These are phyloP conservation scores for Teratosphaeria viscida DNA, from an alignment of 2,329 filamentous ascomycete species.

Conservation along the genomic window DNA sequence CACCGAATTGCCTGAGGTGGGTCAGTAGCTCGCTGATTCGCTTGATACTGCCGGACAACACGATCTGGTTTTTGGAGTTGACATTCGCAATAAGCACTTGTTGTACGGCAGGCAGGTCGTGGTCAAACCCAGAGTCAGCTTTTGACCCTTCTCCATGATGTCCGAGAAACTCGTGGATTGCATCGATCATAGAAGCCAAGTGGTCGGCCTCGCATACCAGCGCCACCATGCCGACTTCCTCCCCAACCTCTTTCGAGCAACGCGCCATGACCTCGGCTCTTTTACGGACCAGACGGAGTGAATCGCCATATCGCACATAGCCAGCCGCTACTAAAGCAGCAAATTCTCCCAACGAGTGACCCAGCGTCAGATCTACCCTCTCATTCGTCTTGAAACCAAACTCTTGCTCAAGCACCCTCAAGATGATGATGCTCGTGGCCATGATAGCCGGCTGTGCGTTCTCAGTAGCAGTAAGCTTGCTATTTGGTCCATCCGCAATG, in stretches of 20 bases:
- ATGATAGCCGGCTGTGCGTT: conserved; percentile 94
- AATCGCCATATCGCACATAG: conserved; percentile 67
- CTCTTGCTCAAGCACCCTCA: conserved; percentile 75
- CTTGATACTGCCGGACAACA: conserved; percentile 77
- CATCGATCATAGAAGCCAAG: conserved; percentile 56
- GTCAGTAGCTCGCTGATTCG: conserved; percentile 71
- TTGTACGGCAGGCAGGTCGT: conserved; percentile 64
- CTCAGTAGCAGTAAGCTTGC: conserved; percentile 65
- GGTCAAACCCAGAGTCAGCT: conserved; percentile 48
- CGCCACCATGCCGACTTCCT: conserved; percentile 88
- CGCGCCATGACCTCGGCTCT: conserved; percentile 76
- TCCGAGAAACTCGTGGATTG: conserved; percentile 70
- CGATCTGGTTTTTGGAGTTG: conserved; percentile 94
- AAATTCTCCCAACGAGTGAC: conserved; percentile 89
- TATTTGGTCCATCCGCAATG: conserved; percentile 71
- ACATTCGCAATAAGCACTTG: conserved; percentile 88
- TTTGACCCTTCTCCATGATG: conserved; percentile 54
- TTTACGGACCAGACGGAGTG: conserved; percentile 62
- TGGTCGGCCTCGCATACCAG: conserved; percentile 77
- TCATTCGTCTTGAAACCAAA: conserved; percentile 65
- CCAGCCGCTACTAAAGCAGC: conserved; percentile 79
- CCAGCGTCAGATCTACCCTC: conserved; percentile 70
- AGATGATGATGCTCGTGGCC: conserved; percentile 82
- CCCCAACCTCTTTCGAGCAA: conserved; percentile 57
- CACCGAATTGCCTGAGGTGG: conserved; percentile 78